Conservation (phyloP, 768 basidiomycete genomes). For the Agaricus subrufescens region DNA sequence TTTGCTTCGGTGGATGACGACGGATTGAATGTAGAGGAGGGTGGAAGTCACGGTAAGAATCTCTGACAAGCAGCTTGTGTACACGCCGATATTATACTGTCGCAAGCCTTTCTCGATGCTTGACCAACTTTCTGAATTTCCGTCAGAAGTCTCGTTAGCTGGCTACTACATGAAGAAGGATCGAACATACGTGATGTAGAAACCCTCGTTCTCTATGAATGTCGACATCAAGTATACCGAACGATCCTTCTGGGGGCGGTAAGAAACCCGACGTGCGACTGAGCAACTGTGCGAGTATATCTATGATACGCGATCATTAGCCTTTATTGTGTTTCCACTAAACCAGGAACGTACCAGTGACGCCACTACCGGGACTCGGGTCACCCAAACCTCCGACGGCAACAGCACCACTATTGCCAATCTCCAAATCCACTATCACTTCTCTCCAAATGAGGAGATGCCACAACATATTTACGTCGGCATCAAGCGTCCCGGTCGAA, state of each 20-base stretch:
- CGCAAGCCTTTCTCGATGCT: conserved; percentile 80
- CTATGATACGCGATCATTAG: conserved; percentile 21
- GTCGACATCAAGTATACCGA: conserved; percentile 65
- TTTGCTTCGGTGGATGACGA: conserved; percentile 3
- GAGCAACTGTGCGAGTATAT: conserved; percentile 56
- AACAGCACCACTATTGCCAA: conserved; percentile 31
- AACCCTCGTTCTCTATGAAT: conserved; percentile 48
- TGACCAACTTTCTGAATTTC: conserved; percentile 72
- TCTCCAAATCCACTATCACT: conserved; percentile 66
- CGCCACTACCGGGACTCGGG: conserved; percentile 25
- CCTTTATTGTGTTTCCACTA: not conserved
- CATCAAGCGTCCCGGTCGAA: conserved; percentile 57
- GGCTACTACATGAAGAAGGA: not conserved
- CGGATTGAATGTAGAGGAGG: conserved; percentile 26
- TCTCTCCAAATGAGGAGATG: conserved; percentile 92
- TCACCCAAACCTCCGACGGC: conserved; percentile 11
- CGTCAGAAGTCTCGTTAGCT: not conserved
- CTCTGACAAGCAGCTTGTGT: conserved; percentile 53
- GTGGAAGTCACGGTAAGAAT: conserved; percentile 59
- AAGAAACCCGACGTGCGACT: conserved; percentile 55
- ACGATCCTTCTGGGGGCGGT: conserved; percentile 51
- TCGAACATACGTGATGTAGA: conserved; percentile 56
- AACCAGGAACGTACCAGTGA: conserved; percentile 44
- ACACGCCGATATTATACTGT: conserved; percentile 70
- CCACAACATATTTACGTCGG: conserved; percentile 81